These are phyloP conservation scores for Lactarius hatsudake DNA, from an alignment of 768 basidiomycete species.

Conservation along the genomic window DNA sequence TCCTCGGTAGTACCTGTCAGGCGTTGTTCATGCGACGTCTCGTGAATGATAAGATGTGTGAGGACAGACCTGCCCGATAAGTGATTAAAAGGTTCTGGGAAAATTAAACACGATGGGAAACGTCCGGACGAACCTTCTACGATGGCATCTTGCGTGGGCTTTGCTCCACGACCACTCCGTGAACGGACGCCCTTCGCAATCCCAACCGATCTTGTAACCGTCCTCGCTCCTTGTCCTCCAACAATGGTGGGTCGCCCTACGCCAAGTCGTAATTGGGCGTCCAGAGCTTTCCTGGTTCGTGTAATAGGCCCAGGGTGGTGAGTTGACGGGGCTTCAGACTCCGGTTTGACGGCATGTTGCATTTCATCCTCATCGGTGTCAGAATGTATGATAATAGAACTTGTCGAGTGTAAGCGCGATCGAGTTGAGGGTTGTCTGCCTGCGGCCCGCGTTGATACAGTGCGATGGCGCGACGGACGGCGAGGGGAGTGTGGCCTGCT, in stretches of 20 bases:
- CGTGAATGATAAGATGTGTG: background rate
- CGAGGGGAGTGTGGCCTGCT: constrained; percentile 18
- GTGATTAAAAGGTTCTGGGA: background rate
- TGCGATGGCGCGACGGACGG: constrained; percentile 20
- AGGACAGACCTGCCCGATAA: constrained; percentile 14
- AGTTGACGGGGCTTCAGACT: constrained; percentile 28
- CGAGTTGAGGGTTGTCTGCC: constrained; percentile 17
- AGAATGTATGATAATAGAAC: constrained; percentile 27
- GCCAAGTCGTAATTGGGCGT: constrained; percentile 65
- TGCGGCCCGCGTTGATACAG: constrained; percentile 12
- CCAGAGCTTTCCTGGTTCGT: constrained; percentile 68
- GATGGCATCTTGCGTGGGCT: constrained; percentile 56
- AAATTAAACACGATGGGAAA: background rate
- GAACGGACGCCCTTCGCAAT: constrained; percentile 47
- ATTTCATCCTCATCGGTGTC: constrained; percentile 27
- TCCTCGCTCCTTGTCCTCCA: constrained; percentile 65
- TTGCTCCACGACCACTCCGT: constrained; percentile 49
- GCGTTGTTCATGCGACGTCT: constrained; percentile 11
- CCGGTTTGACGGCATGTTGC: constrained; percentile 30
- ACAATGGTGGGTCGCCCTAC: constrained; percentile 66
- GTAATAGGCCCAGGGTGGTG: constrained; percentile 34
- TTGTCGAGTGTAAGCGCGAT: constrained; percentile 26
- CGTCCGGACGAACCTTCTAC: constrained; percentile 35
- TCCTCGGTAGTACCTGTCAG: constrained; percentile 12
- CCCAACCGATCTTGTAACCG: constrained; percentile 57